phyloP scores from a whole-genome alignment of 768 basidiomycete genomes.

The Roridomyces roridus region DNA sequence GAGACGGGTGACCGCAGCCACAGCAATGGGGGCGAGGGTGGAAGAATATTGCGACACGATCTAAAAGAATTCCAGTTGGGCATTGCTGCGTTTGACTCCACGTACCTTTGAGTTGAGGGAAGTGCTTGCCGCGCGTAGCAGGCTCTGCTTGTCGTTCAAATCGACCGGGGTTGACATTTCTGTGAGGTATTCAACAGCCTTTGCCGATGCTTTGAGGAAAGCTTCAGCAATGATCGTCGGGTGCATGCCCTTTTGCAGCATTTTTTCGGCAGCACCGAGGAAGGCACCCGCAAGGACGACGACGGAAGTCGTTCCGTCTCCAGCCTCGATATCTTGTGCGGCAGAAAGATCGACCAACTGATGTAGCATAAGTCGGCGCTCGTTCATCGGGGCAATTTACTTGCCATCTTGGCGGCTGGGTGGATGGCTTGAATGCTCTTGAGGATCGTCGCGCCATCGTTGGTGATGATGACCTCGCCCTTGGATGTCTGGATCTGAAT shows the following conservation, averaged over 20 bases:
- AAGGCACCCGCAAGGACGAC: conserved; percentile 96
- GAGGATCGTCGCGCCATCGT: conserved; percentile 98
- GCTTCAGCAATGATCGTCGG: conserved; percentile 97
- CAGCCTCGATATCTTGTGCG: conserved; percentile 98
- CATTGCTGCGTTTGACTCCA: not conserved
- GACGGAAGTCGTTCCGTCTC: conserved; percentile 97
- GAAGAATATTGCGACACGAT: conserved; percentile 99
- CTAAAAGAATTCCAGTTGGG: conserved; percentile 44
- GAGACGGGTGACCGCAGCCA: conserved; percentile 92
- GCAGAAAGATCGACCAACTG: conserved; percentile 97
- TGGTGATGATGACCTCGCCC: conserved; percentile 97
- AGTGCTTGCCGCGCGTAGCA: conserved; percentile 93
- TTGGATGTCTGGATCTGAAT: conserved; percentile 92
- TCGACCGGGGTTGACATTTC: conserved; percentile 94
- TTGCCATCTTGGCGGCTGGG: conserved; percentile 97
- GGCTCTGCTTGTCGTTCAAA: conserved; percentile 81
- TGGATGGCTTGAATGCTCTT: conserved; percentile 95
- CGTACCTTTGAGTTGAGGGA: conserved; percentile 93
- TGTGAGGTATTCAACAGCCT: conserved; percentile 92
- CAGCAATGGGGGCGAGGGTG: conserved; percentile 97
- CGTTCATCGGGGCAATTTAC: conserved; percentile 27
- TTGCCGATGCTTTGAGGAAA: conserved; percentile 90
- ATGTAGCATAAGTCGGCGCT: conserved; percentile 17
- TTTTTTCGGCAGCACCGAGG: conserved; percentile 94
- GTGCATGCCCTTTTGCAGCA: conserved; percentile 96